A percentile compares a stretch with the other conserved stretches of the same genome.
phyloP scores from a whole-genome alignment of 2,329 filamentous ascomycete genomes.

The Camillea tinctor region DNA sequence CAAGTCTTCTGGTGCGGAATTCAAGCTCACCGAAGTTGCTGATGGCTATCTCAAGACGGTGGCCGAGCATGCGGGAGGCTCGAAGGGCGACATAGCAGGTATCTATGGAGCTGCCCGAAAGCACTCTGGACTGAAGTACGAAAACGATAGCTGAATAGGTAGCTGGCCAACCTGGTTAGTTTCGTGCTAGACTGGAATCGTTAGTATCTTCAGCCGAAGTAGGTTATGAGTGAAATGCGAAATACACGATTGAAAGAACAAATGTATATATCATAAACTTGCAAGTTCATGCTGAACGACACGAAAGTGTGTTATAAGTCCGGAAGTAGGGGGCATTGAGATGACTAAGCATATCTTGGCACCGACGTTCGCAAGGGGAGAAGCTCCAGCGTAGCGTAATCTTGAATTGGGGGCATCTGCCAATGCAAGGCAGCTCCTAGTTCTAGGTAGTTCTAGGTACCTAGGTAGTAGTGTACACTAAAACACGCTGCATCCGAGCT shows the following conservation, averaged over 20 bases:
- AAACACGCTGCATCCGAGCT: not conserved
- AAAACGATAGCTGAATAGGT: slow-evolving; percentile 49
- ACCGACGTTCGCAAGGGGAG: not conserved
- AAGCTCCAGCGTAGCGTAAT: not conserved
- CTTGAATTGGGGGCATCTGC: not conserved
- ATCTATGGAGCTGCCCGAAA: slow-evolving; percentile 79
- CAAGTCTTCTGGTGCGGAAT: slow-evolving; percentile 55
- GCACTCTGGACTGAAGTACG: slow-evolving; percentile 72
- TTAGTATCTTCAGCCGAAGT: too few species aligned
- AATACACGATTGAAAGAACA: too few species aligned
- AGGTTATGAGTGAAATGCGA: too few species aligned
- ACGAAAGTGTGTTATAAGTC: not conserved
- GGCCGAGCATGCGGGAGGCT: slow-evolving; percentile 63
- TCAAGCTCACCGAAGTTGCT: slow-evolving; percentile 65
- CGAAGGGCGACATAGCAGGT: slow-evolving; percentile 73
- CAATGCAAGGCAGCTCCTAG: not conserved
- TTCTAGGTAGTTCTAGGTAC: too few species aligned
- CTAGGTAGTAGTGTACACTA: not conserved
- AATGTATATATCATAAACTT: too few species aligned
- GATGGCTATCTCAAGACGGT: slow-evolving; percentile 69
- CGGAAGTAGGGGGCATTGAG: not conserved
- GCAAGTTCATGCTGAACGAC: too few species aligned
- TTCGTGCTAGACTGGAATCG: not conserved
- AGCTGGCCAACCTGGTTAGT: not conserved
- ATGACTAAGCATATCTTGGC: slow-evolving; percentile 23